phyloP scores from a whole-genome alignment of 768 basidiomycete species.

The Dioszegia hungarica region DNA sequence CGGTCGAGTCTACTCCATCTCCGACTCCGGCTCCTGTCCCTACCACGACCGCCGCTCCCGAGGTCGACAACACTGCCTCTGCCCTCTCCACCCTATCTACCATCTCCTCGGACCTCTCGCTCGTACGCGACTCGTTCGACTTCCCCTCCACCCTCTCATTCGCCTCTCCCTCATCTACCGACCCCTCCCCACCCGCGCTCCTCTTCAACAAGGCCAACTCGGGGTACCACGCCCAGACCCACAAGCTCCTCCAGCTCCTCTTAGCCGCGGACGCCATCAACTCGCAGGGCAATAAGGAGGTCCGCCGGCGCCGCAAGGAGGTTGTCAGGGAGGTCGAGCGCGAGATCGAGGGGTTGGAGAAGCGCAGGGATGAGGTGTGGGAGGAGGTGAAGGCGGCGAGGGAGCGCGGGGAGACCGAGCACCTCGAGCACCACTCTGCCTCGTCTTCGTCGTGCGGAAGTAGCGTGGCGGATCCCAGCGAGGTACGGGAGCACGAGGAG shows the following conservation, averaged over 20 bases:
- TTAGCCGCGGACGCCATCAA: conserved; percentile 65
- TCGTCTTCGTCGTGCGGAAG: conserved; percentile 7
- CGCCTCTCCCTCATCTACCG: conserved; percentile 12
- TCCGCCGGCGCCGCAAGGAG: conserved; percentile 56
- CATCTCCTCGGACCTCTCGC: conserved; percentile 25
- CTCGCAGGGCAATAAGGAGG: conserved; percentile 58
- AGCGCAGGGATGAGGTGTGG: conserved; percentile 32
- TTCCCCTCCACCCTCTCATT: conserved; percentile 35
- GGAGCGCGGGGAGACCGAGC: conserved; percentile 27
- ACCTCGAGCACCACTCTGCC: conserved; percentile 16
- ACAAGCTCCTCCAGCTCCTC: conserved; percentile 62
- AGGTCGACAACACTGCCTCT: conserved; percentile 6
- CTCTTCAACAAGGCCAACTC: conserved; percentile 63
- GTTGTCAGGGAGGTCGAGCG: conserved; percentile 60
- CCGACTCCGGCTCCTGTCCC: not conserved
- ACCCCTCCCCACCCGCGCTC: conserved; percentile 46
- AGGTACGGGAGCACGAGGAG: conserved; percentile 15
- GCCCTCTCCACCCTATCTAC: conserved; percentile 19
- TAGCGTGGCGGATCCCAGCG: conserved; percentile 19
- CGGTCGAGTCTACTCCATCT: not conserved
- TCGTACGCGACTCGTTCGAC: conserved; percentile 22
- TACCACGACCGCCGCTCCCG: conserved; percentile 5
- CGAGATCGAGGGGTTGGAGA: conserved; percentile 54
- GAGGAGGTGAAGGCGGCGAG: conserved; percentile 19
- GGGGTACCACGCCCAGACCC: conserved; percentile 60